Percentiles rank a stretch among this genome's conserved stretches.
These are phyloP conservation scores for Clonostachys sp. DNA, from an alignment of 2,329 filamentous ascomycete species.

Conservation along the genomic window DNA sequence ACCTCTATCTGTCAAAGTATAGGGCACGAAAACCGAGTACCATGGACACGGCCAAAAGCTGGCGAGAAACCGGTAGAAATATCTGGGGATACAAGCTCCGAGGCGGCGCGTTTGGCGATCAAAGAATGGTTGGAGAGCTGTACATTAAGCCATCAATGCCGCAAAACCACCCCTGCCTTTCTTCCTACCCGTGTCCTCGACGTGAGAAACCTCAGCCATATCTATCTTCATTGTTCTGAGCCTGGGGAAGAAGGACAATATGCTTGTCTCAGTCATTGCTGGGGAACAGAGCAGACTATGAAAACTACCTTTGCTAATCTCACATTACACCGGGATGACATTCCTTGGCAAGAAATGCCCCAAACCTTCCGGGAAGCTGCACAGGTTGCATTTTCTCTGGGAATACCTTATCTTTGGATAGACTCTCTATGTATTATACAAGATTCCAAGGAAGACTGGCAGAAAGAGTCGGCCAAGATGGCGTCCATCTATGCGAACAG, in stretches of 20 bases:
- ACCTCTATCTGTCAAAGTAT: too few relatives aligned
- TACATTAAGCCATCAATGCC: too few relatives aligned
- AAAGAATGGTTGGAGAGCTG: too few relatives aligned
- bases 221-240: neutral
- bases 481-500: constrained; percentile 1
- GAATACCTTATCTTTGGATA: constrained; percentile 1
- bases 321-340: neutral
- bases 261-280: constrained; percentile 2
- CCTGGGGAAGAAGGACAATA: neutral
- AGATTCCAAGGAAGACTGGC: neutral
- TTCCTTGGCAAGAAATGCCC: constrained; percentile 1
- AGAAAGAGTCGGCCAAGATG: neutral
- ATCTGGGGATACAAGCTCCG: too few relatives aligned
- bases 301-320: neutral
- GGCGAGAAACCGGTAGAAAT: too few relatives aligned
- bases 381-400: neutral
- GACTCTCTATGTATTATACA: constrained; percentile 1
- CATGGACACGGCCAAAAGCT: too few relatives aligned
- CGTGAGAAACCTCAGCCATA: neutral
- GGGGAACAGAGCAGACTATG: neutral
- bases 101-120: too few relatives aligned
- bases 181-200: neutral
- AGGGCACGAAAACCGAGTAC: too few relatives aligned
- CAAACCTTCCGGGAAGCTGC: constrained; percentile 2
- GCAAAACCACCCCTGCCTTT: too few relatives aligned